Percentiles rank a stretch among this genome's conserved stretches.
Conservation (phyloP, 1,139 yeast species). For the Yamadazyma mexicana region DNA sequence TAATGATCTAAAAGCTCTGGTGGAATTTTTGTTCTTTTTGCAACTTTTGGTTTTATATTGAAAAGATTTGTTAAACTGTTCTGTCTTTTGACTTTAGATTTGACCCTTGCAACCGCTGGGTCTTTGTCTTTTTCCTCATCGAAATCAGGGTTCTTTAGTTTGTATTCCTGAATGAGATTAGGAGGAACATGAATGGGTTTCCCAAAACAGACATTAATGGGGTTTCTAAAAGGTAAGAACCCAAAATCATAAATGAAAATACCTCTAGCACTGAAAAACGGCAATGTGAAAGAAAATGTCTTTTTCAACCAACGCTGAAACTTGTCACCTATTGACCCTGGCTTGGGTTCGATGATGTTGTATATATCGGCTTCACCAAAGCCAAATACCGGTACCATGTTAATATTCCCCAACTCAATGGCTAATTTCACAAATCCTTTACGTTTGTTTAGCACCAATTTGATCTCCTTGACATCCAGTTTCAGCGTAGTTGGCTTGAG, state of each 20-base stretch:
- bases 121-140: conserved; percentile 14
- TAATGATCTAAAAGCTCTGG: conserved; percentile 60
- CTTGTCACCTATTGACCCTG: conserved; percentile 50
- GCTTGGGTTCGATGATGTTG: conserved; percentile 56
- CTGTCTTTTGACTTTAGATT: conserved; percentile 7
- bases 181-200: conserved; percentile 71
- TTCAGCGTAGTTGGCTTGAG: not conserved
- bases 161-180: conserved; percentile 33
- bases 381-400: conserved; percentile 83
- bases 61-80: conserved; percentile 9
- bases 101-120: conserved; percentile 3
- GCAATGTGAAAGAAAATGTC: conserved; percentile 78
- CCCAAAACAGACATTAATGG: conserved; percentile 80
- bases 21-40: conserved; percentile 31
- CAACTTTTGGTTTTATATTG: conserved; percentile 10
- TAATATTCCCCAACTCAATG: conserved; percentile 71
- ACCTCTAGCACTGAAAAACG: conserved; percentile 91
- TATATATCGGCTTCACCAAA: conserved; percentile 91
- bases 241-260: conserved; percentile 93
- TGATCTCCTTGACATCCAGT: conserved; percentile 11
- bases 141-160: conserved; percentile 28
- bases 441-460: conserved; percentile 69
- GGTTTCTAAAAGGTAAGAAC: conserved; percentile 78
- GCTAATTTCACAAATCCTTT: conserved; percentile 91
- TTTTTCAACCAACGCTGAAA: conserved; percentile 74